Conservation (phyloP, 352 stramenopile genomes). For the Phytophthora sp. region DNA sequence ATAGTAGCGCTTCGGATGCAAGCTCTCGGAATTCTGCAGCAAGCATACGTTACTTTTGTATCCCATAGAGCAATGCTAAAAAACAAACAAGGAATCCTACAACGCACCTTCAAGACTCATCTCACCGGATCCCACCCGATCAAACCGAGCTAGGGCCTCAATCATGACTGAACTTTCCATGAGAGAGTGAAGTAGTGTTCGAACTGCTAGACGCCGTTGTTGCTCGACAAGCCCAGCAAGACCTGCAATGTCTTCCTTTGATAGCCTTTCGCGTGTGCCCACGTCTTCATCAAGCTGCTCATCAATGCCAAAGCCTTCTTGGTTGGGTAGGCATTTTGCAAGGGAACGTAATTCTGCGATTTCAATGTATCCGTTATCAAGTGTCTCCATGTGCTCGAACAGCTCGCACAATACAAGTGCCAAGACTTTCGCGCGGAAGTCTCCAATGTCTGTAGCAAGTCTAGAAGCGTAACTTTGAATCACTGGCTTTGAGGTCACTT, state of each 20-base stretch:
- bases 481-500: background rate
- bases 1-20: constrained; percentile 41
- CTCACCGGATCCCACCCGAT: constrained; percentile 53
- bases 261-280: constrained; percentile 27
- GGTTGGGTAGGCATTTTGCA: constrained; percentile 36
- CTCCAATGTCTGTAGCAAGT: constrained; percentile 16
- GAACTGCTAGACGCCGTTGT: constrained; percentile 24
- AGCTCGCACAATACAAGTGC: constrained; percentile 59
- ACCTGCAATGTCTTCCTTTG: constrained; percentile 14
- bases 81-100: background rate
- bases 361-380: constrained; percentile 67
- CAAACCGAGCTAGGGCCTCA: constrained; percentile 53
- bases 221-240: constrained; percentile 35
- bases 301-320: constrained; percentile 1
- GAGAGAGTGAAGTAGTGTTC: constrained; percentile 44
- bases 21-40: constrained; percentile 57
- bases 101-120: constrained; percentile 63
- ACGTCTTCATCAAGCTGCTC: constrained; percentile 21
- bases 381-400: constrained; percentile 73
- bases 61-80: too few species aligned
- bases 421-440: constrained; percentile 44
- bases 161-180: constrained; percentile 50
- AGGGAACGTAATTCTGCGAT: constrained; percentile 75
- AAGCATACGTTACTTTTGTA: too few species aligned
- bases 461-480: background rate